Conservation (phyloP, 2,329 filamentous ascomycete genomes). For the Aspergillus terreus region DNA sequence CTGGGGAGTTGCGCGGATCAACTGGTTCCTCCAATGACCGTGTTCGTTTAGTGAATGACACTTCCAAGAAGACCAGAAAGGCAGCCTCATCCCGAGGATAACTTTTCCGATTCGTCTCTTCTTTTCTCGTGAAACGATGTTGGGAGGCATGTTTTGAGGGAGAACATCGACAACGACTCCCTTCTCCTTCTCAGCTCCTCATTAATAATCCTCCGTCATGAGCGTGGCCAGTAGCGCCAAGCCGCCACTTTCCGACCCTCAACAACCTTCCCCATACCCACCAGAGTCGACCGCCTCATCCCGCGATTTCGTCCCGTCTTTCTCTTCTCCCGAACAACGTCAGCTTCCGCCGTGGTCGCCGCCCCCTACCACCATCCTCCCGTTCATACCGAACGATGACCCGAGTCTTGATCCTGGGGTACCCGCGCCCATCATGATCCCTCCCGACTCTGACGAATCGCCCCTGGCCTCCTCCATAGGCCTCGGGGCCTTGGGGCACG, state of each 20-base stretch:
- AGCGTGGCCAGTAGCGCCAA: conserved; percentile 21
- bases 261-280: conserved; percentile 27
- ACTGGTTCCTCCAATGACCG: conserved; percentile 12
- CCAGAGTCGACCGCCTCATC: conserved; percentile 10
- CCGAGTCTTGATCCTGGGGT: conserved; percentile 28
- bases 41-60: conserved; percentile 4
- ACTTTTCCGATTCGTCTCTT: background rate
- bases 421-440: conserved; percentile 38
- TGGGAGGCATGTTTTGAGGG: too few species aligned
- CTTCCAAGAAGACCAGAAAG: background rate
- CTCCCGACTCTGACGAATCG: conserved; percentile 31
- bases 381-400: conserved; percentile 29
- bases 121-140: too few species aligned
- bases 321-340: conserved; percentile 7
- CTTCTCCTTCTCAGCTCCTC: background rate
- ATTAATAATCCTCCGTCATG: conserved; percentile 17
- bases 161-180: background rate
- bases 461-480: conserved; percentile 25
- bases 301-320: conserved; percentile 9
- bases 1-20: background rate
- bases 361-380: conserved; percentile 4
- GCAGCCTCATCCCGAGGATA: background rate
- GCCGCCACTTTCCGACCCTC: conserved; percentile 24
- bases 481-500: conserved; percentile 19
- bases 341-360: conserved; percentile 3